Evolutionary conservation across 495 filamentous ascomycete species (phyloP), one percentile per base, ranked within the genome.

Genomic region (Hypomontagnella monticulosa): DNA sequence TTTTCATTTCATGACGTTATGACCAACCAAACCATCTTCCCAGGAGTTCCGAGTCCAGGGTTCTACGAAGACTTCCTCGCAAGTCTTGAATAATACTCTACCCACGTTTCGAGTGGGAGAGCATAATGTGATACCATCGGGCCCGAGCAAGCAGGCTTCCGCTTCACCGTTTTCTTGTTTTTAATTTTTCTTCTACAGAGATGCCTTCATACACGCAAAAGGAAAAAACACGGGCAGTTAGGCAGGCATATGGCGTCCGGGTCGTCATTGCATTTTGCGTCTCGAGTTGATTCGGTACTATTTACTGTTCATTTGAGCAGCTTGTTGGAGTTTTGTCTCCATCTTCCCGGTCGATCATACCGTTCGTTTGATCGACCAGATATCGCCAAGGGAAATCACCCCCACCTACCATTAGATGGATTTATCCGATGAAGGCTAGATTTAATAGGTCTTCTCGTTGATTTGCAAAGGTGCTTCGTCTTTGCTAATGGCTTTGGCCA

Each of bases 1-100:
- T 30, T 57, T 46, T 54, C 64, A 56, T 23, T 30, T 61, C 11
- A 73, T 61, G 70, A 71, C 44, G 59, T 75, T 48, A 73, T 43
- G 68, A 74, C 54, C 36, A 61, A 60, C 65, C 50, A 38, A 38
- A 27, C 20, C 10, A 15, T 1, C 33, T 62, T 53, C 59, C 51
- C 37, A 34, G 66, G 66, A 69, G 66, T 69, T 68, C 44, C 48
- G 55, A 55, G 55, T 43, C 23, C 30, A 19, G 47, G 66, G 44
- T 32, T 48, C 33, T 42, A 37, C 50, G 1, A 61, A 52, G 55
- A 43, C 41, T 58, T 58, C 47, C 30, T 50, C 37, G 12, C 37
- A 38, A 63, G 59, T 56, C 66, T 60, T 57, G 55, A 63, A 50
- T 63, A 69, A 69, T 63, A 63, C 49, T 57, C 62, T 34, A 57